Base-by-base conservation (phyloP, 1,284 basidiomycete species). In the Marasmius sp. region DNA sequence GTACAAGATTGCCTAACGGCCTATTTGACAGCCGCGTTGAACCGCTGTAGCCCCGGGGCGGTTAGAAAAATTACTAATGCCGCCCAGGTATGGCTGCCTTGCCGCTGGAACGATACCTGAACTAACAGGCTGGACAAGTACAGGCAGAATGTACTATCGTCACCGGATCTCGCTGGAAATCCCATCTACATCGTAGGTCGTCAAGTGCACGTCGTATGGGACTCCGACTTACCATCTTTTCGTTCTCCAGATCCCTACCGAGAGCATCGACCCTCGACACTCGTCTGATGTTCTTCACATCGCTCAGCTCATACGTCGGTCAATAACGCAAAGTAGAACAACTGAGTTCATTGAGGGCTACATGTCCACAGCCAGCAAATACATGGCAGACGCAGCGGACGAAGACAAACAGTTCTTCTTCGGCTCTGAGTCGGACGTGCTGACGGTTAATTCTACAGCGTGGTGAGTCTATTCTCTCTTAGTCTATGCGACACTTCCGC, bases 1-100 rank as follows among this genome's bases (percentile, higher is more conserved):
- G 61, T 61, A 7, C 74, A 76, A 8, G 76, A 77, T 52, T 72
- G 72, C 57, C 65, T 77, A 54, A 69, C 67, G 0, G 75, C 77
- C 16, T 74, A 71, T 57, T 20, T 77, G 7, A 65, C 70, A 18
- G 56, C 62, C 4, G 58, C 69, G 6, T 59, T 75, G 3, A 72
- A 71, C 38, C 50, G 66, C 2, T 62, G 66, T 49, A 18, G 61
- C 55, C 16, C 37, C 50, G 27, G 55, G 62, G 4, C 53, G 11
- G 33, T 64, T 9, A 58, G 57, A 20, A 62, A 27, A 39, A 61
- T 77, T 11, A 69, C 66, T 3, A 76, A 75, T 38, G 67, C 68
- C 4, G 66, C 68, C 33, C 57, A 78, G 74, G 27, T 27, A 27
- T 27, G 5, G 27, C 27, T 27, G 27, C 27, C 27, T 5, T n/a